Conservation (phyloP, 2,329 filamentous ascomycete species). For the Metarhizium robertsii region DNA sequence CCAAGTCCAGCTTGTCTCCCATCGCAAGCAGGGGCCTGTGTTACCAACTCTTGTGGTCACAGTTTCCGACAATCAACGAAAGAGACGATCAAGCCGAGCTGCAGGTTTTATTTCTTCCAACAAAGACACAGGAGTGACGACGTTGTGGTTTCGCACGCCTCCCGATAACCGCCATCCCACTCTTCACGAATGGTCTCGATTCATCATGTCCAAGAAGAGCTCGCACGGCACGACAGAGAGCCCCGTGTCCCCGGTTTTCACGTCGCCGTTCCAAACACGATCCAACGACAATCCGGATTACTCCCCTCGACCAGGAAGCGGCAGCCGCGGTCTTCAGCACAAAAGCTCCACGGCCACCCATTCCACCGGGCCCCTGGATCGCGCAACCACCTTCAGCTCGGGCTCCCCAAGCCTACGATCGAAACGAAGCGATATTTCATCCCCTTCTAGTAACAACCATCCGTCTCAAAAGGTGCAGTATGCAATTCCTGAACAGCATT, state of each 20-base stretch:
- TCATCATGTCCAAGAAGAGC: conserved; percentile 36
- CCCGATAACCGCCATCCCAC: conserved; percentile 40
- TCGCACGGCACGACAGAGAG: conserved; percentile 38
- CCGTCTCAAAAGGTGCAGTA: conserved; percentile 29
- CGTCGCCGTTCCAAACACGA: conserved; percentile 40
- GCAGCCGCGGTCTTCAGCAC: conserved; percentile 32
- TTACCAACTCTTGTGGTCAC: conserved; percentile 51
- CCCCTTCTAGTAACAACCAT: conserved; percentile 41
- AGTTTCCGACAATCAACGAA: conserved; percentile 51
- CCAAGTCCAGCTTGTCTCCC: conserved; percentile 47
- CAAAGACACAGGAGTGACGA: conserved; percentile 39
- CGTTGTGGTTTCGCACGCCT: conserved; percentile 47
- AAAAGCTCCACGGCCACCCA: conserved; percentile 40
- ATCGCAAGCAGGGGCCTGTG: conserved; percentile 52
- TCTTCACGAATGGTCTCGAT: conserved; percentile 51
- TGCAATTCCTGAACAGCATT: conserved; percentile 34
- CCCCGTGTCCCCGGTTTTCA: conserved; percentile 43
- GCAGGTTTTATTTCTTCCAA: conserved; percentile 42
- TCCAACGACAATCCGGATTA: conserved; percentile 32
- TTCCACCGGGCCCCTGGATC: conserved; percentile 36
- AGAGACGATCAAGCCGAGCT: conserved; percentile 55
- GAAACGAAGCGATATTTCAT: conserved; percentile 53
- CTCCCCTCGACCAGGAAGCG: conserved; percentile 34
- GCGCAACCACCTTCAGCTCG: conserved; percentile 43
- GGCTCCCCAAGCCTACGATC: conserved; percentile 53